Conservation (phyloP, 2,329 filamentous ascomycete genomes). For the Clonostachys solani region DNA sequence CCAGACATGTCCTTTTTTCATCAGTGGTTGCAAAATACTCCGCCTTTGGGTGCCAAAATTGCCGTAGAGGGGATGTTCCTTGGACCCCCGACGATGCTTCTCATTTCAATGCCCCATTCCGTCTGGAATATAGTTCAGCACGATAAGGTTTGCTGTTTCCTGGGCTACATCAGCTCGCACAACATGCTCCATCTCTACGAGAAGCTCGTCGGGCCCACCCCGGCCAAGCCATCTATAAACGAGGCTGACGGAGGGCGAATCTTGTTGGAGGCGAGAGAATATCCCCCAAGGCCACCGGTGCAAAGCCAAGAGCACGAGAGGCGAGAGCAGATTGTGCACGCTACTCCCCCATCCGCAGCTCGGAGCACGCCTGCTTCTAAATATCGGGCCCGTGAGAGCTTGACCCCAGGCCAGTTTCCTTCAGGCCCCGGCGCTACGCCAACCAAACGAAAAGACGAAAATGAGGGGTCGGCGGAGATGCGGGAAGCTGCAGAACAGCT, state of each 20-base stretch:
- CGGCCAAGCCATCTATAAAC: conserved; percentile 39
- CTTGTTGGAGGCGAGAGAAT: conserved; percentile 47
- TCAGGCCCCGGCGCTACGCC: conserved; percentile 2
- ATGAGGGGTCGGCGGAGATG: conserved; percentile 64
- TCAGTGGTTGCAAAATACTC: conserved; percentile 59
- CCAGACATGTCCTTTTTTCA: conserved; percentile 63
- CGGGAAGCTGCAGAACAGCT: conserved; percentile 64
- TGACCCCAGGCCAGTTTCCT: neutral
- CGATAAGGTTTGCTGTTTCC: conserved; percentile 62
- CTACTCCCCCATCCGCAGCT: neutral
- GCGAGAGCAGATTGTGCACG: neutral
- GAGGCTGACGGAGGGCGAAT: conserved; percentile 55
- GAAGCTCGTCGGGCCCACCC: conserved; percentile 43
- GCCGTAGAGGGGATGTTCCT: conserved; percentile 65
- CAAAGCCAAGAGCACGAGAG: neutral
- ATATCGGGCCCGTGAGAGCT: neutral
- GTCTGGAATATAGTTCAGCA: conserved; percentile 63
- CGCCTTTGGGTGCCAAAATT: conserved; percentile 52
- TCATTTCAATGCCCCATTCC: conserved; percentile 61
- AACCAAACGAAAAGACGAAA: conserved; percentile 25
- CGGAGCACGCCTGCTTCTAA: neutral
- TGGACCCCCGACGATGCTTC: conserved; percentile 60
- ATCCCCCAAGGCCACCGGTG: conserved; percentile 15
- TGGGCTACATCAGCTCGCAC: conserved; percentile 62
- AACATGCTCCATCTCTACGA: conserved; percentile 64